Base-by-base conservation (phyloP, 2,329 filamentous ascomycete species). In the Aspergillus quadricinctus region DNA sequence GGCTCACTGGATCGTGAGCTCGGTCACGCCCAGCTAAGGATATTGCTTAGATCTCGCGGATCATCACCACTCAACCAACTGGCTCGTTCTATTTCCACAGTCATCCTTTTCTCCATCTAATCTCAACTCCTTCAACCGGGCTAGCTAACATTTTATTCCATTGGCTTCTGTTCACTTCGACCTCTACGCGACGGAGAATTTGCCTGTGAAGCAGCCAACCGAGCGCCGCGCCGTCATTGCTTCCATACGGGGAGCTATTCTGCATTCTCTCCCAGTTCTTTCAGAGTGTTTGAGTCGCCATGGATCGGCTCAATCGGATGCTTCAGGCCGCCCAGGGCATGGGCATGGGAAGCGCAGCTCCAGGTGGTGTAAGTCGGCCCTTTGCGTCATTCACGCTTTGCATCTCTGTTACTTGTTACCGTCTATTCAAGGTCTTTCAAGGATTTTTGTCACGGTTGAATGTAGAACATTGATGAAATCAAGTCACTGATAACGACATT, bases 301-400 rank as follows among this genome's bases (percentile, higher is more conserved):
- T 97, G 93, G 93, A 97, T 73, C 88, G 93, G 73, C 87, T 97
- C 76, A 92, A 90, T 78, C 86, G 89, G 74, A 88, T 97, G 86
- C 83, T 97, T 66, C 87, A 88, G 62, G 84, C 84, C 64, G 89
- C 89, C 68, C 82, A 85, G 69, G 80, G 81, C 72, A 85, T 82
- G 78, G 78, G 79, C 45, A 76, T 77, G 69, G 70, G 69, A 17
- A 63, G 66, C 25, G 66, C 62, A 55, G 69, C 71, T 52, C 70
- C 72, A 41, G 72, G 72, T 69, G 72, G 71, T 63, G 75, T 76
- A 69, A 72, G 74, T 72, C 54, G 31, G 19, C 41, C 49, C 48
- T 41, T 58, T 56, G 51, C 55, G 46, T 57, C 53, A 49, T 35
- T 49, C 49, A 17, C 54, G 37, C 55, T 46, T 48, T 9, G 29